phyloP scores from a whole-genome alignment of 257 asterid species.

The Penstemon davidsonii region DNA sequence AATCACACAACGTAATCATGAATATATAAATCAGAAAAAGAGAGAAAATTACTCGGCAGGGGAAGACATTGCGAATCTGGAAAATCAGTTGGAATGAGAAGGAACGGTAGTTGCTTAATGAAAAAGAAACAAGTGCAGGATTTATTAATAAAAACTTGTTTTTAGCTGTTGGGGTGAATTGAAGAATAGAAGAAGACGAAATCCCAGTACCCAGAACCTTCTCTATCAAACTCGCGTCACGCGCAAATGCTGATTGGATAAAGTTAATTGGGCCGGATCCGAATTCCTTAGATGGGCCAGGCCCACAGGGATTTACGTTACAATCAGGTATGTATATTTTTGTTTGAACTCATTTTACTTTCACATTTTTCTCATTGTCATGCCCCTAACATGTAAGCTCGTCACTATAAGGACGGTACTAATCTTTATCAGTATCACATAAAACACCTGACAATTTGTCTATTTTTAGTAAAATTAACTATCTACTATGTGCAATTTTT shows the following conservation, averaged over 20 bases:
- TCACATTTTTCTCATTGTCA: too few species aligned
- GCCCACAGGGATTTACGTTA: too few species aligned
- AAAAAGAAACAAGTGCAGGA: too few species aligned
- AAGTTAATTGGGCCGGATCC: background rate
- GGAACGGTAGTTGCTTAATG: background rate
- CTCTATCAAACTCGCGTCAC: conserved; percentile 9
- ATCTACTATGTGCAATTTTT: too few species aligned
- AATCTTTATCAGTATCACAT: too few species aligned
- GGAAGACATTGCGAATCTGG: conserved; percentile 68
- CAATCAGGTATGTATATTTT: too few species aligned
- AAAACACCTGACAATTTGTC: too few species aligned
- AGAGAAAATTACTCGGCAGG: conserved; percentile 74
- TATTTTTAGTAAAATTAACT: too few species aligned
- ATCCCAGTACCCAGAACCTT: conserved; percentile 27
- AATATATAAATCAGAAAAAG: conserved; percentile 7
- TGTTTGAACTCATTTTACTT: too few species aligned
- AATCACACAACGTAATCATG: conserved; percentile 10
- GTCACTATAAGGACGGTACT: too few species aligned
- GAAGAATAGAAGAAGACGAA: background rate
- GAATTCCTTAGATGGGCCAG: background rate
- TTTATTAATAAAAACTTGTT: too few species aligned
- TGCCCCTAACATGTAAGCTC: too few species aligned
- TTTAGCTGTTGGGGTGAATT: background rate
- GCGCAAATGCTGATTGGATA: background rate
- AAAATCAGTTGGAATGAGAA: background rate